Percentiles rank a stretch among this genome's conserved stretches.
Evolutionary conservation across 1,284 basidiomycete species (phyloP).

Genomic region (Mixia osmundae): DNA sequence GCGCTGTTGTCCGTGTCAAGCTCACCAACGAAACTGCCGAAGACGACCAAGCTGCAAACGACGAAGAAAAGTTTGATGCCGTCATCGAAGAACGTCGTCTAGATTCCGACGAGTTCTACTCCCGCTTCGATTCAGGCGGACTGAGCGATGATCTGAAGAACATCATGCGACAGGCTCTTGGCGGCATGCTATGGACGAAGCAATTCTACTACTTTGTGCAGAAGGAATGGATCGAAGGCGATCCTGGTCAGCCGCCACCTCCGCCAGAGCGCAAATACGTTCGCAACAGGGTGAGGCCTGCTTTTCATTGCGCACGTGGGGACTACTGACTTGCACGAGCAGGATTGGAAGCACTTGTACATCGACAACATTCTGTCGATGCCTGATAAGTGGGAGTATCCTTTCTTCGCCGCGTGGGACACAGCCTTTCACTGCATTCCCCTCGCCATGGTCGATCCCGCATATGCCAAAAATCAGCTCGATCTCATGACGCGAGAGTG

Average conservation of each 20-base stretch:
- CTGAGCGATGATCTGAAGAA: slow-evolving; percentile 80
- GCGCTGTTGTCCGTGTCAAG: slow-evolving; percentile 84
- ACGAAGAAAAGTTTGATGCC: slow-evolving; percentile 76
- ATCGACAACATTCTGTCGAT: slow-evolving; percentile 89
- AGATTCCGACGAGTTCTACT: slow-evolving; percentile 92
- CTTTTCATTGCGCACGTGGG: no score
- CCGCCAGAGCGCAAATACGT: slow-evolving; percentile 68
- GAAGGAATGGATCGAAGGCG: slow-evolving; percentile 84
- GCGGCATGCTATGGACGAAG: slow-evolving; percentile 98
- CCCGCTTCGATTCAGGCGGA: slow-evolving; percentile 47
- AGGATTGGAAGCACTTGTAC: slow-evolving; percentile 84
- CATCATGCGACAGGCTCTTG: slow-evolving; percentile 90
- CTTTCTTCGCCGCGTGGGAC: slow-evolving; percentile 55
- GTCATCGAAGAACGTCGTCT: slow-evolving; percentile 63
- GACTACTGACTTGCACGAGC: no score
- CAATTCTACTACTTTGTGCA: slow-evolving; percentile 92
- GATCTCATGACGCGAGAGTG: slow-evolving; percentile 90
- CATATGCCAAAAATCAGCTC: slow-evolving; percentile 91
- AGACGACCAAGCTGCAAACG: slow-evolving; percentile 53
- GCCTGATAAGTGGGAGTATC: slow-evolving; percentile 99
- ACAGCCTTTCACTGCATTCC: slow-evolving; percentile 90
- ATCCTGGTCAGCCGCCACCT: slow-evolving; percentile 80
- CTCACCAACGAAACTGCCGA: slow-evolving; percentile 63
- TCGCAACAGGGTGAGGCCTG: no score
- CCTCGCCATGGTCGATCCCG: slow-evolving; percentile 77